These are phyloP conservation scores for Chenopodium berlandieri DNA, from an alignment of 148 eudicot genomes.

Conservation along the genomic window DNA sequence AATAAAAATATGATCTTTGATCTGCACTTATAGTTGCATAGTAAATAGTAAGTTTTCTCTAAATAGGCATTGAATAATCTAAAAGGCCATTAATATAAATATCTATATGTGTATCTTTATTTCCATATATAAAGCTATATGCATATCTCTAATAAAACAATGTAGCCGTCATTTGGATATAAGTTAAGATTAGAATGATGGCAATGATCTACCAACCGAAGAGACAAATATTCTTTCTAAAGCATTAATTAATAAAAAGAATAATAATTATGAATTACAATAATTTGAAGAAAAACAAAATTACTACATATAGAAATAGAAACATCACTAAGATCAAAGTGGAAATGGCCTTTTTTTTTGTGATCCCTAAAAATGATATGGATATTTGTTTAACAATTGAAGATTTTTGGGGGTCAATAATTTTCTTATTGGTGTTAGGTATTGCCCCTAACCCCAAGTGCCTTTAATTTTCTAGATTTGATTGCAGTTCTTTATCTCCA, in stretches of 20 bases:
- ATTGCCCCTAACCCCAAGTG: slow-evolving; percentile 7
- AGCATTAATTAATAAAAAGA: neutral
- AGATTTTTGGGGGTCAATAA: slow-evolving; percentile 3
- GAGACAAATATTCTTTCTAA: neutral
- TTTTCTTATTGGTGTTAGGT: slow-evolving; percentile 17
- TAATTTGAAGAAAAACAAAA: neutral
- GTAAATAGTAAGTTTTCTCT: too few species aligned
- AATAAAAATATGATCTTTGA: too few species aligned
- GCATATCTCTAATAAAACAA: neutral
- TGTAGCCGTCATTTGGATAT: neutral
- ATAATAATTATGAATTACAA: neutral
- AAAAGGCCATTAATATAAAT: too few species aligned
- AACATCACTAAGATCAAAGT: neutral
- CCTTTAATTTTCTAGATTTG: slow-evolving; percentile 6
- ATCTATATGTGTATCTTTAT: too few species aligned
- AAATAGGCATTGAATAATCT: too few species aligned
- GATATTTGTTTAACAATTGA: neutral
- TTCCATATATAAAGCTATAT: too few species aligned
- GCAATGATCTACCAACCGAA: neutral
- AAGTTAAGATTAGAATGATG: neutral
- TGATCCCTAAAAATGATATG: neutral
- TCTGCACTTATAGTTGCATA: too few species aligned
- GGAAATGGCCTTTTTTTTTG: neutral
- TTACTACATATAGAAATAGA: neutral
- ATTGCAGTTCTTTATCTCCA: neutral